Conservation (phyloP, 2,329 filamentous ascomycete species). For the Chaetomiaceae sp. region DNA sequence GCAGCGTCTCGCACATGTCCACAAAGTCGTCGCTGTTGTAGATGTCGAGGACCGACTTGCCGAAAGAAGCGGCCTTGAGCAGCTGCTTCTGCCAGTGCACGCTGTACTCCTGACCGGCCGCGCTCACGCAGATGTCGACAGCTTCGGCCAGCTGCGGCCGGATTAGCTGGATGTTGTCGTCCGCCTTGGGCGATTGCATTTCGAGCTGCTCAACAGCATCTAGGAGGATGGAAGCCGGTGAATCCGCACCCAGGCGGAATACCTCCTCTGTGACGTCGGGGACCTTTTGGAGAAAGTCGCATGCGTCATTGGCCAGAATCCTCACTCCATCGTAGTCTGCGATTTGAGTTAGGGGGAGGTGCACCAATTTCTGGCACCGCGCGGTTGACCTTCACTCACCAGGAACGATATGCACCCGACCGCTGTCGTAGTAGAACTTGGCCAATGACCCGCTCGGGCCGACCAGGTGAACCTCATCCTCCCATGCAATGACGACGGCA, state of each 20-base stretch:
- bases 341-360: neutral
- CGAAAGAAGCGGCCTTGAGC: constrained; percentile 93
- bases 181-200: constrained; percentile 89
- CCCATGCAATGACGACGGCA: constrained; percentile 89
- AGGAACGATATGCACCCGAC: constrained; percentile 79
- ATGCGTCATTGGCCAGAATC: constrained; percentile 86
- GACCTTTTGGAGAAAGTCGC: constrained; percentile 94
- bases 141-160: constrained; percentile 81
- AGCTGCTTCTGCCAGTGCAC: constrained; percentile 91
- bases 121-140: constrained; percentile 88
- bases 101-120: constrained; percentile 86
- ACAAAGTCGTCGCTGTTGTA: constrained; percentile 99
- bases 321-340: constrained; percentile 75
- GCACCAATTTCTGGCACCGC: no score
- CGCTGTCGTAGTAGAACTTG: constrained; percentile 77
- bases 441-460: constrained; percentile 72
- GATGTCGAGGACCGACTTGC: constrained; percentile 92
- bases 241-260: constrained; percentile 81
- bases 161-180: constrained; percentile 96
- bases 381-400: no score
- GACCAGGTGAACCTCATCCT: constrained; percentile 92
- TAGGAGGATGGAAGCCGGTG: constrained; percentile 83
- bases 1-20: constrained; percentile 90
- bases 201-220: constrained; percentile 90
- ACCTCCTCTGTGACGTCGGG: constrained; percentile 81